Evolutionary conservation across 2,329 filamentous ascomycete species (phyloP), one percentile per base, ranked within the genome.

Genomic region (Cladosporium sphaerospermum): DNA sequence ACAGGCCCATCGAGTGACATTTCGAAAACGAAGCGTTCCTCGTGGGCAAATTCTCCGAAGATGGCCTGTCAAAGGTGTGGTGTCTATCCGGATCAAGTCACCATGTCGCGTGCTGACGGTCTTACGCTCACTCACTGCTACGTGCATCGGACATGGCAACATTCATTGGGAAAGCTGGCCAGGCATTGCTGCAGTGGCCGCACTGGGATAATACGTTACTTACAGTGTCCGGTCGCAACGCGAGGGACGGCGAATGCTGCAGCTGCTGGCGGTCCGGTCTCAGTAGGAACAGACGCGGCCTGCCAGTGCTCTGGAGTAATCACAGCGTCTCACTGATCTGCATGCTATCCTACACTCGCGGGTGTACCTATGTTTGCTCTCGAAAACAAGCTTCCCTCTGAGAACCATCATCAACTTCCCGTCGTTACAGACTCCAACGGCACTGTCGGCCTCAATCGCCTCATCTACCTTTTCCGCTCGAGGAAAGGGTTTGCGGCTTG

Each of bases 401-500:
- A 41, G n/a, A 33, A 47, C 18, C 28, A 32, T 19, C 9, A 37
- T 37, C 34, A 14, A 37, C 11, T 14, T 14, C 19, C 39, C 39
- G 9, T 41, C 39, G 4, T 5, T 28, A 5, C 23, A 28, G 23
- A 28, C 23, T 28, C 23, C 7, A 5, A 14, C 10, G 4, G 28
- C 43, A 31, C 16, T 11, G 32, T 45, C 11, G 28, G 31, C 51
- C 18, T 13, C 36, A 11, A 53, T 45, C 28, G 16, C 32, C 36
- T 37, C 32, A 37, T 31, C 50, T 57, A 59, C 16, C 51, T 53
- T 43, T 61, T 60, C 48, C 57, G 57, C 39, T 58, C 61, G 50
- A 65, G 59, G 44, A 64, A 64, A 3, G 62, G 61, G 44, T 56
- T 59, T 16, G 59, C 57, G 40, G 60, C 54, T 10, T 59, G 55